Evolutionary conservation across 2,329 filamentous ascomycete genomes (phyloP), one percentile per base, ranked within the genome.

Genomic region (Dactylonectria estremocensis): DNA sequence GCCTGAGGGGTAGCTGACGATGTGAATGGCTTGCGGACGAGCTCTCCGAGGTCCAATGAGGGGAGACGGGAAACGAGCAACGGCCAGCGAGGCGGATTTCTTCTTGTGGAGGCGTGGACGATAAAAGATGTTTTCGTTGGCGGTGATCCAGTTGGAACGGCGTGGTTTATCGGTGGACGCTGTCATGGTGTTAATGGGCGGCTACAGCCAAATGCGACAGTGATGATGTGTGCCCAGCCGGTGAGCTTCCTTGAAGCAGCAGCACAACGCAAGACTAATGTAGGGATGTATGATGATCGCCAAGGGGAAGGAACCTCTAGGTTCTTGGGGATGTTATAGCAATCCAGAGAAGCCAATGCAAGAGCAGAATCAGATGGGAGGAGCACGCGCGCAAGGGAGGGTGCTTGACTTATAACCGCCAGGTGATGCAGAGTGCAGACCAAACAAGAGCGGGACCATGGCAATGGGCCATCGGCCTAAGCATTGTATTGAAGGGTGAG

Each of bases 1-100:
- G 60, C 82, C 82, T 2, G 81, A 73, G 3, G 82, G 82, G 61
- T 80, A 83, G 31, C 81, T 83, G 67, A 83, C 72, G 60, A 83
- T 81, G 76, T 83, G 81, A 62, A 83, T 83, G 43, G 82, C 78
- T 70, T 83, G 81, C 11, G 81, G 81, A 40, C 82, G 77, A 40
- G 78, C 75, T 69, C 82, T 76, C 55, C 82, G 78, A 45, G 81
- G 79, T 50, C 79, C 80, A 69, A 83, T 83, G 45, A 81, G 77
- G 40, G 82, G 82, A 49, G 77, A 66, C 9, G 82, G 82, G 57
- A 83, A 77, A 16, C 72, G 69, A 18, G 61, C 71, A 48, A 63
- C 53, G 9, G 61, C 57, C n/a, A 73, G 49, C 35, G 67, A 58
- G 24, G 74, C 58, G 14, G 64, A 70, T 53, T 72, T 76, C 72